These are phyloP conservation scores for Coffea canephora DNA, from an alignment of 257 asterid genomes.

Conservation along the genomic window DNA sequence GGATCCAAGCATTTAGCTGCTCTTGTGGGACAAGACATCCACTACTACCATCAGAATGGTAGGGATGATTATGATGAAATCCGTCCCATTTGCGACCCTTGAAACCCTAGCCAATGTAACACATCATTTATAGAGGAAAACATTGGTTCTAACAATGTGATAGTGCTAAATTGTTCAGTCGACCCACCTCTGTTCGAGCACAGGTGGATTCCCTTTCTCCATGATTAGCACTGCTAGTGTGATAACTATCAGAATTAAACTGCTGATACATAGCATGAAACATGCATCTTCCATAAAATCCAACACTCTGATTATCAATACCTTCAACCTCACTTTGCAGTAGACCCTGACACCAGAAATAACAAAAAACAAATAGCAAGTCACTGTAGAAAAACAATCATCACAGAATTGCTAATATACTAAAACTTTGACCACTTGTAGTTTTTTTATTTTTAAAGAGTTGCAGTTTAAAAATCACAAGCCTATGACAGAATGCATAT, in stretches of 20 bases:
- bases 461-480: not conserved
- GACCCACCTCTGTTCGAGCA: conserved; percentile 63
- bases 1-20: conserved; percentile 68
- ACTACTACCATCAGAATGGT: conserved; percentile 30
- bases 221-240: conserved; percentile 12
- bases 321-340: conserved; percentile 42
- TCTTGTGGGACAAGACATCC: conserved; percentile 63
- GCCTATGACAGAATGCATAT: not conserved
- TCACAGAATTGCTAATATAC: not conserved
- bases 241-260: conserved; percentile 28
- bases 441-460: not conserved
- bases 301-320: conserved; percentile 24
- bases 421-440: not conserved
- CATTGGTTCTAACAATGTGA: not conserved
- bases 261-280: conserved; percentile 22
- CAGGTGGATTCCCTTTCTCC: conserved; percentile 35
- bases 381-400: not conserved
- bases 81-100: conserved; percentile 51
- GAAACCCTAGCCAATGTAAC: conserved; percentile 46
- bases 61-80: conserved; percentile 30
- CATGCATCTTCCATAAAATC: conserved; percentile 35
- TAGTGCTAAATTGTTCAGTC: not conserved
- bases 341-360: conserved; percentile 31
- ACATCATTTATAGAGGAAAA: conserved; percentile 6
- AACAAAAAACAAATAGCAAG: not conserved